Base-by-base conservation (phyloP, 495 filamentous ascomycete genomes). In the Staphylotrichum longicolle region DNA sequence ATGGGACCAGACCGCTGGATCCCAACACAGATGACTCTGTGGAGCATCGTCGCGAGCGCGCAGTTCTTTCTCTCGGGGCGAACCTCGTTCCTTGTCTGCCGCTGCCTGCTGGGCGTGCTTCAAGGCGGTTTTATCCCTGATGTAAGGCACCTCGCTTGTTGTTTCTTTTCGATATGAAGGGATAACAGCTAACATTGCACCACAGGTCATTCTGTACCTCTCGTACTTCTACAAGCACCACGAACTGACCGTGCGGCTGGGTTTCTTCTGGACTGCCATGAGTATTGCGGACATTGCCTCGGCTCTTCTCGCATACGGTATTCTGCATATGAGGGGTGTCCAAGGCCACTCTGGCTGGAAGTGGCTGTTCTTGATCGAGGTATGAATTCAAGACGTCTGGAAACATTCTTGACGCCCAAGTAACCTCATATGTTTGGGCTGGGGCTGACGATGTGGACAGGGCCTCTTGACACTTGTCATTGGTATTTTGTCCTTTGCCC, bases 1-100 rank as follows among this genome's bases (percentile, higher is more conserved):
- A 61, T 94, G 35, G 91, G 91, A 0, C 90, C 91, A 0, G 91
- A 95, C 70, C 81, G 84, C 37, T 95, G 91, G 89, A 93, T 96
- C 55, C 90, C 91, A 0, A 74, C 87, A 34, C 90, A 93, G 66
- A 93, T 93, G 83, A 75, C 91, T 1, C 78, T 81, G 4, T 95
- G 91, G 88, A 89, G 86, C 67, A 63, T 91, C 8, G 84, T 93
- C 39, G 88, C 89, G 0, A 74, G 78, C 30, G 80, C 77, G 46
- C 89, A 93, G 72, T 84, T 88, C 10, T 86, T 85, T 59, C 68
- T 95, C 7, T 78, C 71, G 41, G 84, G 85, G 1, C 76, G 80
- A n/a, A 65, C 70, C 0, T 83, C 84, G 0, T 95, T 90, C 69
- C 86, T 84, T 50, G 75, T 80, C 10, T 83, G 78, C 62, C 80